Percentiles rank a stretch among this genome's conserved stretches.
phyloP scores from a whole-genome alignment of 352 stramenopile genomes.

The Pythium chondricola region DNA sequence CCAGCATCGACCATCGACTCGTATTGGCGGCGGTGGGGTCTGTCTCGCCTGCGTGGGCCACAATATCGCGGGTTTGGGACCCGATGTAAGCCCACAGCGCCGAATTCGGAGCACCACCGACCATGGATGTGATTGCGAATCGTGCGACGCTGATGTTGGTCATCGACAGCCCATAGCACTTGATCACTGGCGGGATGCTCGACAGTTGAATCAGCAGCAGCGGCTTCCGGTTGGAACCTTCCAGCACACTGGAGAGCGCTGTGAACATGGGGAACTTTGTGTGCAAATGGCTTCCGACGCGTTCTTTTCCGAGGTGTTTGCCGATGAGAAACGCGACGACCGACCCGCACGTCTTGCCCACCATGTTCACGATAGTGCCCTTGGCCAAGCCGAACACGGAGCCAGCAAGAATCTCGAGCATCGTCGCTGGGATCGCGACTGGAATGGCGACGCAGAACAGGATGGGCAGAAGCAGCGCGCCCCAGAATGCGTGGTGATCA shows the following conservation, averaged over 20 bases:
- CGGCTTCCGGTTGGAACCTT: slow-evolving; percentile 65
- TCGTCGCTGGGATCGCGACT: slow-evolving; percentile 55
- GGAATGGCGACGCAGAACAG: slow-evolving; percentile 47
- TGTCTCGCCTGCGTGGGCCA: slow-evolving; percentile 15
- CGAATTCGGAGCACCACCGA: slow-evolving; percentile 46
- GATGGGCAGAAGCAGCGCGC: slow-evolving; percentile 49
- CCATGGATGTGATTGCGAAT: slow-evolving; percentile 51
- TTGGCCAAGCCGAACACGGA: slow-evolving; percentile 55
- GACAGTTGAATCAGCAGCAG: slow-evolving; percentile 68
- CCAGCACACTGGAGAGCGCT: slow-evolving; percentile 39
- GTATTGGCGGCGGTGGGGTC: not conserved
- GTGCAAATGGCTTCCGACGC: slow-evolving; percentile 44
- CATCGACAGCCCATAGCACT: slow-evolving; percentile 70
- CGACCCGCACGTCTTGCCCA: slow-evolving; percentile 55
- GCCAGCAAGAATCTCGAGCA: slow-evolving; percentile 57
- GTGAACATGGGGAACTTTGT: slow-evolving; percentile 48
- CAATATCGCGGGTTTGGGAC: slow-evolving; percentile 41
- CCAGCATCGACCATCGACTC: slow-evolving; percentile 16
- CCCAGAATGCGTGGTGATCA: slow-evolving; percentile 31
- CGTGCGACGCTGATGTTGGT: slow-evolving; percentile 45
- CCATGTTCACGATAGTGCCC: slow-evolving; percentile 41
- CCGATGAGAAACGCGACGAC: slow-evolving; percentile 57
- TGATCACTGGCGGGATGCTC: slow-evolving; percentile 61
- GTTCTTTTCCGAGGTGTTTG: slow-evolving; percentile 48
- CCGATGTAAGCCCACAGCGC: slow-evolving; percentile 65